Evolutionary conservation across 495 filamentous ascomycete genomes (phyloP), one percentile per base, ranked within the genome.

Genomic region (Pyrenopolyporus hunteri): DNA sequence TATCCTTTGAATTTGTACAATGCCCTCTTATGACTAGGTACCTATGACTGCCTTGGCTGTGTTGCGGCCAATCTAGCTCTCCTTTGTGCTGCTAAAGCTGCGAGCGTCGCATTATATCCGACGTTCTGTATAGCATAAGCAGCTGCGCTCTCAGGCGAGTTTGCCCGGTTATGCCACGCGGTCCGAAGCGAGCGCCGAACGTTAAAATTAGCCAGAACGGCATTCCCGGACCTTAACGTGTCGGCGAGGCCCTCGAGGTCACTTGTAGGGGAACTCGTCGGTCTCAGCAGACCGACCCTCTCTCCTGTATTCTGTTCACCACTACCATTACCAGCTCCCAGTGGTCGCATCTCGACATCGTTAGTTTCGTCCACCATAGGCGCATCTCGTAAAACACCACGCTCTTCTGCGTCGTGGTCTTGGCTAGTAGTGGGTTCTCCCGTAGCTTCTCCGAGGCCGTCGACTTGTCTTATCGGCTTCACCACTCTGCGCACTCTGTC

Each of bases 351-450:
- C 59, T 87, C 85, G 35, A 82, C 78, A 50, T 77, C 80, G 0
- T 73, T 68, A 6, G 65, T 66, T 14, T 73, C 76, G 28, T 76
- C 77, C 16, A 69, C 66, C 6, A 69, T 67, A 11, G 71, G 66
- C 22, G 68, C 74, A 57, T 78, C 75, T 57, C 87, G 78, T 19
- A 85, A 70, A 17, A 93, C 73, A 2, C 91, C 90, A n/a, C 87
- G 83, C 71, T 95, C 91, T 72, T 96, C 92, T 1, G 88, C 80
- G 72, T 95, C 91, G 66, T 86, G 81, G 64, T 93, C 89, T 68
- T 93, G 90, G 2, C 44, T 57, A 19, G 69, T 70, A 17, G 69
- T 37, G 10, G 57, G 42, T 6, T 67, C 66, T 3, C 49, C 50
- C 13, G 59, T 55, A 7, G 71, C 56, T 10, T 47, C 50, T 13